Conservation (phyloP, 2,329 filamentous ascomycete species). For the Colletotrichum melonis region DNA sequence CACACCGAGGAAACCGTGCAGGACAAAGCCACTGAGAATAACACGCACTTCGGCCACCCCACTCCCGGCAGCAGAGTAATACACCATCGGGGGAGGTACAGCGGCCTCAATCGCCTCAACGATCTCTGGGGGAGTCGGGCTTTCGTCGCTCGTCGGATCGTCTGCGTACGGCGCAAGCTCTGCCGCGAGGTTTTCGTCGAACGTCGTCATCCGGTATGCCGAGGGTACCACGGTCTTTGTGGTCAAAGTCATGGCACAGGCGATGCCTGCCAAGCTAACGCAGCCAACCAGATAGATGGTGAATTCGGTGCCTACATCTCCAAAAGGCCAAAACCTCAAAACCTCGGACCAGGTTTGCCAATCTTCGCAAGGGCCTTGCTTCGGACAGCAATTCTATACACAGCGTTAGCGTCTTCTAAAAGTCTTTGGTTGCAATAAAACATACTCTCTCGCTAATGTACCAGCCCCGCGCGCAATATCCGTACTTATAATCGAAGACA, state of each 20-base stretch:
- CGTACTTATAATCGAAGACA: constrained; percentile 91
- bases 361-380: constrained; percentile 61
- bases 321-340: constrained; percentile 56
- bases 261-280: constrained; percentile 74
- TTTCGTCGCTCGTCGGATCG: constrained; percentile 56
- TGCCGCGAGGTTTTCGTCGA: constrained; percentile 93
- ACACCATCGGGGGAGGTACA: constrained; percentile 79
- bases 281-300: constrained; percentile 79
- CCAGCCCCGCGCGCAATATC: constrained; percentile 81
- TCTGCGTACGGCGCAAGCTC: constrained; percentile 44
- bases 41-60: constrained; percentile 98
- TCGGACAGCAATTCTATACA: constrained; percentile 64
- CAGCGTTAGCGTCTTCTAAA: constrained; percentile 27
- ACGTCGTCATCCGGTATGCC: constrained; percentile 83
- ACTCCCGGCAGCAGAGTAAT: constrained; percentile 95
- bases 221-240: constrained; percentile 97
- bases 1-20: constrained; percentile 93
- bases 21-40: constrained; percentile 96
- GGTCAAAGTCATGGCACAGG: constrained; percentile 84
- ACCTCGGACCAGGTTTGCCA: constrained; percentile 68
- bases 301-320: constrained; percentile 77
- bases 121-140: constrained; percentile 55
- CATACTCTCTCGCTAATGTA: constrained; percentile 76
- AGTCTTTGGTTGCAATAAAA: neutral
- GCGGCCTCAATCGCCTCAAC: constrained; percentile 48